Conservation (phyloP, 2,329 filamentous ascomycete species). For the Fusarium begoniae region DNA sequence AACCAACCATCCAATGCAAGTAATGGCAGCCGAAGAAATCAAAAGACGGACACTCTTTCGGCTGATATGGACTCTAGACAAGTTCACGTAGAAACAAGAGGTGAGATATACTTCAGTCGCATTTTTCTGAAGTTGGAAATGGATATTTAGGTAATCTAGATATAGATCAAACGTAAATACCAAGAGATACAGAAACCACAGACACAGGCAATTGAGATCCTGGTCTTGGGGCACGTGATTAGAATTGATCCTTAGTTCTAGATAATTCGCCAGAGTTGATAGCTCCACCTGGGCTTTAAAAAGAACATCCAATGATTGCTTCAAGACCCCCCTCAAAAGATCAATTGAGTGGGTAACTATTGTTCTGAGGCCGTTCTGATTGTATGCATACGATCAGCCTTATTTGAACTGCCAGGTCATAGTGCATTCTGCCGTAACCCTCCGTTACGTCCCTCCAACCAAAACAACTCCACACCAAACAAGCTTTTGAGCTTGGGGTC, state of each 20-base stretch:
- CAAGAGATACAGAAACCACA: neutral
- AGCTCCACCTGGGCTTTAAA: conserved; percentile 19
- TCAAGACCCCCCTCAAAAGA: neutral
- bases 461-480: neutral
- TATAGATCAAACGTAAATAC: neutral
- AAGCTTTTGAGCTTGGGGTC: neutral
- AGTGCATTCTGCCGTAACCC: conserved; percentile 6
- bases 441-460: neutral
- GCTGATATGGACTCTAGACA: neutral
- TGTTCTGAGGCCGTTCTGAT: neutral
- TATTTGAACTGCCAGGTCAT: neutral
- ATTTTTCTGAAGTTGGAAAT: neutral
- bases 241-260: neutral
- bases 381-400: neutral
- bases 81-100: neutral
- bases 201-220: neutral
- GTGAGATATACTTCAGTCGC: neutral
- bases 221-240: conserved; percentile 4
- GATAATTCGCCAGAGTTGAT: neutral
- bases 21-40: neutral
- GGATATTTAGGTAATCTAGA: neutral
- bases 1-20: neutral
- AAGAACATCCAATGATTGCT: conserved; percentile 9
- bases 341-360: neutral
- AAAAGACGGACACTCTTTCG: neutral